Conservation (phyloP, 345 rosid species). For the Aurinia saxatilis region DNA sequence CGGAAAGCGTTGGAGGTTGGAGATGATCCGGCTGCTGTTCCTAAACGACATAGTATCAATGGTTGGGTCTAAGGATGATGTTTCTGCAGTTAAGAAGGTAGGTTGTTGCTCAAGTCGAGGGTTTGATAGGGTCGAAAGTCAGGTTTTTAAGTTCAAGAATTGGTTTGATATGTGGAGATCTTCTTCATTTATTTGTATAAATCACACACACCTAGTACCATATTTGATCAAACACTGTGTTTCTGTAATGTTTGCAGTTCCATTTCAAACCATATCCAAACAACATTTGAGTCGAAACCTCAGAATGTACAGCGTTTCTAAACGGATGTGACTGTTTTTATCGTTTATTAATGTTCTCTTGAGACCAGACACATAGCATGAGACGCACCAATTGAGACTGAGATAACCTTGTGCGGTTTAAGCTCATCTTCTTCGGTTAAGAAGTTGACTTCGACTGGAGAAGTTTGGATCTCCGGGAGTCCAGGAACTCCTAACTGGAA, state of each 20-base stretch:
- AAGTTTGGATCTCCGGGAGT: conserved; percentile 56
- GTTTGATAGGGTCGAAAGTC: conserved; percentile 16
- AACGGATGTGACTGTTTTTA: not conserved
- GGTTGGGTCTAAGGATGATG: conserved; percentile 55
- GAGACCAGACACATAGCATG: conserved; percentile 78
- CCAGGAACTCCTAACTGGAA: conserved; percentile 87
- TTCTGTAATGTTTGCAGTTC: not conserved
- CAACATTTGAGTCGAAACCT: not conserved
- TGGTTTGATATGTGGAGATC: not conserved
- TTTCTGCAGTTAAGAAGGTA: conserved; percentile 64
- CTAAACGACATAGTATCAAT: conserved; percentile 62
- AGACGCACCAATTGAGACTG: conserved; percentile 77
- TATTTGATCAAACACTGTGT: not conserved
- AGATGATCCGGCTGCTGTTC: conserved; percentile 61
- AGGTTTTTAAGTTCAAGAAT: not conserved
- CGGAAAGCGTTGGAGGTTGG: conserved; percentile 62
- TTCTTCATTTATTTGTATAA: conserved; percentile 16
- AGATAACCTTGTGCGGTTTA: conserved; percentile 50
- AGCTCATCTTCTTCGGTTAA: conserved; percentile 60
- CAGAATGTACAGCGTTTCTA: not conserved
- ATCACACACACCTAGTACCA: not conserved
- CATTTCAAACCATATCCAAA: not conserved
- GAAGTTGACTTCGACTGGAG: conserved; percentile 69
- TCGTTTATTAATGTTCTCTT: conserved; percentile 30
- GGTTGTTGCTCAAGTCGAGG: conserved; percentile 55